Percentiles rank a stretch among this genome's conserved stretches.
Evolutionary conservation across 2,329 filamentous ascomycete species (phyloP).

Genomic region (Claviceps capensis): DNA sequence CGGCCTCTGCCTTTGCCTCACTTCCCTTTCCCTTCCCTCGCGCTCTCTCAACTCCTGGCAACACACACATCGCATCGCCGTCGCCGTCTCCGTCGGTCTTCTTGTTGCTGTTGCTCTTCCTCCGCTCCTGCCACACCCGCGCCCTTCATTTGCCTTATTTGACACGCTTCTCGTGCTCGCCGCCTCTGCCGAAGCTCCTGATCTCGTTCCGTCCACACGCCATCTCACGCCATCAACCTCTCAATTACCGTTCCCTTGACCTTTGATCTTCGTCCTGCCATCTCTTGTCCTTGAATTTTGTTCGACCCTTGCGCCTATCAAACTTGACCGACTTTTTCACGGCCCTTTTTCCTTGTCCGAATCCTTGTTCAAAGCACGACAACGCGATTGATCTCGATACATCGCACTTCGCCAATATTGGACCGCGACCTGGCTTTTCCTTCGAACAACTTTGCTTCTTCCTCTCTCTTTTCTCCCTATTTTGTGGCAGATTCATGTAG

Average conservation of each 20-base stretch:
- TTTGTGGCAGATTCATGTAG: neutral
- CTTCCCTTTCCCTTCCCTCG: neutral
- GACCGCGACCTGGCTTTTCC: neutral
- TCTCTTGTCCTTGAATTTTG: neutral
- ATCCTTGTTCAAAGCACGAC: neutral
- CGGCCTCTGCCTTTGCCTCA: neutral
- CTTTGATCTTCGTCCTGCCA: neutral
- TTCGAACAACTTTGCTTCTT: neutral
- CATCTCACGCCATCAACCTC: too few species aligned
- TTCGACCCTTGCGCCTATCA: neutral
- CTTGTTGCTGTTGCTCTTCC: neutral
- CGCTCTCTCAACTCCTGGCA: neutral
- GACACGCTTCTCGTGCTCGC: neutral
- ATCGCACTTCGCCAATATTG: neutral
- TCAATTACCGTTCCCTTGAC: neutral
- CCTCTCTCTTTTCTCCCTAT: neutral
- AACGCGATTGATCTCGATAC: neutral
- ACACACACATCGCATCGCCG: neutral
- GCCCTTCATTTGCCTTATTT: neutral
- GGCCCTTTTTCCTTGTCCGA: neutral
- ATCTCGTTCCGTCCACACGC: neutral
- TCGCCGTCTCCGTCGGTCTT: neutral
- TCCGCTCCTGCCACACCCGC: neutral
- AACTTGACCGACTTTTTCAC: neutral
- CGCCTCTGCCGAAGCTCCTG: neutral